Evolutionary conservation across 2,329 filamentous ascomycete genomes (phyloP).

Genomic region (Penicillium sp.): DNA sequence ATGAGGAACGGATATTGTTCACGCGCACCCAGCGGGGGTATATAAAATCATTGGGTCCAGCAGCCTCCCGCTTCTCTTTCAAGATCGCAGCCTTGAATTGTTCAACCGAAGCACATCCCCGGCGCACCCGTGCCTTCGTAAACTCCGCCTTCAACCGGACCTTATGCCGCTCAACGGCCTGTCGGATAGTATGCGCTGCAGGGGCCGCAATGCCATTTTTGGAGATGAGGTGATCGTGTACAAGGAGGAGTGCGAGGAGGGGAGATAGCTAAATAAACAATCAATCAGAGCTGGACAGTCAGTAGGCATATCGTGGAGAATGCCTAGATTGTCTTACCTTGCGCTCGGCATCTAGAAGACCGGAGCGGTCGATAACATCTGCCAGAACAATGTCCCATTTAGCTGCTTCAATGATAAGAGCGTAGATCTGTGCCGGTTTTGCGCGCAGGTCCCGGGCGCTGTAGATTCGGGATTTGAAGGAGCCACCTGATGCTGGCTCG

Average conservation of each 20-base stretch:
- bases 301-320: constrained; percentile 24
- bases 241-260: constrained; percentile 73
- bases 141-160: constrained; percentile 78
- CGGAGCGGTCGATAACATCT: constrained; percentile 82
- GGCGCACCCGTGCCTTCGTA: constrained; percentile 72
- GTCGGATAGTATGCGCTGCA: constrained; percentile 72
- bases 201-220: constrained; percentile 83
- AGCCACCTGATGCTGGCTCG: constrained; percentile 69
- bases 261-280: constrained; percentile 67
- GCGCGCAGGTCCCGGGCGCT: constrained; percentile 72
- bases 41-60: constrained; percentile 27
- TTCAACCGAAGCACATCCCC: constrained; percentile 68
- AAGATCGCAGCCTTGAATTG: constrained; percentile 52
- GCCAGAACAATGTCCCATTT: constrained; percentile 89
- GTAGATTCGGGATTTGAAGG: constrained; percentile 84
- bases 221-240: constrained; percentile 80
- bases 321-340: constrained; percentile 60
- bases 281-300: constrained; percentile 38
- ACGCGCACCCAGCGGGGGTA: constrained; percentile 92
- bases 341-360: constrained; percentile 73
- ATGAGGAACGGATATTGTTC: constrained; percentile 72
- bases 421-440: constrained; percentile 78
- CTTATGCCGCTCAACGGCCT: constrained; percentile 77
- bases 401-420: constrained; percentile 78
- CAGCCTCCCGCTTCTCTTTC: constrained; percentile 47